phyloP scores from a whole-genome alignment of 345 rosid genomes.

The Adansonia digitata region DNA sequence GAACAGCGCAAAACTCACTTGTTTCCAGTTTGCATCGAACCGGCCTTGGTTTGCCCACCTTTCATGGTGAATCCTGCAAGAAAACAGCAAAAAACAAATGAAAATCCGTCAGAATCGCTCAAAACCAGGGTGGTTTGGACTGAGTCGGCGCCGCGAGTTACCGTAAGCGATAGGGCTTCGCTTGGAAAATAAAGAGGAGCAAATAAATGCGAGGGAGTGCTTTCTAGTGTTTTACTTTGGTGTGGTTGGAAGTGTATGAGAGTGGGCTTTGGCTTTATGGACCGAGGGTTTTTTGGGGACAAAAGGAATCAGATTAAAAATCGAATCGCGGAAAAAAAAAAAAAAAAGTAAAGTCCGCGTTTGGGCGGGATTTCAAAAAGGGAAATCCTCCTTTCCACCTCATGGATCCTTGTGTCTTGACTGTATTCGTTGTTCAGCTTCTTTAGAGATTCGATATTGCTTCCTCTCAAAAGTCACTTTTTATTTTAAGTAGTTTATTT shows the following conservation, averaged over 20 bases:
- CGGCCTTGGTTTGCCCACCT: constrained; percentile 48
- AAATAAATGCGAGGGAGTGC: not conserved
- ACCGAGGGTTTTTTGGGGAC: constrained; percentile 17
- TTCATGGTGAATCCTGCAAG: constrained; percentile 60
- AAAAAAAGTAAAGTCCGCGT: constrained; percentile 24
- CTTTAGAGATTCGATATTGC: not conserved
- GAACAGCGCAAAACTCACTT: constrained; percentile 29
- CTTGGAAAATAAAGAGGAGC: constrained; percentile 18
- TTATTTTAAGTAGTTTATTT: too few relatives aligned
- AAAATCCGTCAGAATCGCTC: constrained; percentile 14
- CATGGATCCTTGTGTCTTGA: constrained; percentile 23
- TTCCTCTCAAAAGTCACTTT: too few relatives aligned
- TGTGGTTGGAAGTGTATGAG: not conserved
- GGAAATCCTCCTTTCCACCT: constrained; percentile 25
- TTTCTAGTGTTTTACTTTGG: not conserved
- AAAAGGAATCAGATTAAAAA: constrained; percentile 6
- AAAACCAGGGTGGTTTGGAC: constrained; percentile 16
- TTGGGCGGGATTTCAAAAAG: constrained; percentile 59
- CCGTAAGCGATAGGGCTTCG: constrained; percentile 25
- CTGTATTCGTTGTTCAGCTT: not conserved
- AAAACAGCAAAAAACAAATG: constrained; percentile 10
- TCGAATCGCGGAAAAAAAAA: constrained; percentile 9
- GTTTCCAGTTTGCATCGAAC: constrained; percentile 26
- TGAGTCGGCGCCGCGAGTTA: constrained; percentile 26
- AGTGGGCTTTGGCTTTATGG: constrained; percentile 3